A percentile compares a stretch with the other conserved stretches of the same genome.
phyloP scores from a whole-genome alignment of 2,329 filamentous ascomycete genomes.

The Xylariaceae sp. region DNA sequence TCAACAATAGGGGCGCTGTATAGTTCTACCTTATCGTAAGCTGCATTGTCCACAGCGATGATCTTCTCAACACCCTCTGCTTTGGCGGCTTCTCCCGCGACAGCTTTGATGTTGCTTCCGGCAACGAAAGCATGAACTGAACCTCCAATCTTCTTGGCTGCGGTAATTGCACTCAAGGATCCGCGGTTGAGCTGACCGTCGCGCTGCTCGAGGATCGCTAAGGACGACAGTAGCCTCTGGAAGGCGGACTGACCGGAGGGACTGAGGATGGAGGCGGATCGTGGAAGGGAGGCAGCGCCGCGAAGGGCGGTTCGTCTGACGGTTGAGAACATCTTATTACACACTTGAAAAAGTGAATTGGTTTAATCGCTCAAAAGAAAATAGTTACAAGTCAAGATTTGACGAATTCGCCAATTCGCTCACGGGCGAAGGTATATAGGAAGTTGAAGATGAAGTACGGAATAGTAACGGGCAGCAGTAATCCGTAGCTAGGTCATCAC shows the following conservation, averaged over 20 bases:
- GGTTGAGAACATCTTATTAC: constrained; percentile 28
- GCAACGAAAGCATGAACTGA: constrained; percentile 83
- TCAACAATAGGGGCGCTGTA: neutral
- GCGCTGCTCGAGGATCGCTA: constrained; percentile 88
- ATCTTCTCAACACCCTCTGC: constrained; percentile 89
- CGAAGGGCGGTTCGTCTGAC: constrained; percentile 28
- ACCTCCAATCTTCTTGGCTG: constrained; percentile 81
- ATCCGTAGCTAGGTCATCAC: too few species aligned
- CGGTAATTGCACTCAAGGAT: constrained; percentile 79
- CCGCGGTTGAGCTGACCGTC: constrained; percentile 80
- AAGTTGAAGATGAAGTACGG: neutral
- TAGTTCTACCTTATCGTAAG: constrained; percentile 75
- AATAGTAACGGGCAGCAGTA: too few species aligned
- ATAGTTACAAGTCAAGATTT: neutral
- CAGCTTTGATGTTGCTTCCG: constrained; percentile 67
- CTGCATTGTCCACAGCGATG: constrained; percentile 77
- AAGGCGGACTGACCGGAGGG: constrained; percentile 48
- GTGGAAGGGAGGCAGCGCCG: constrained; percentile 23
- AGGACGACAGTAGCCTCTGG: constrained; percentile 71
- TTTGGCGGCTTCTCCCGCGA: constrained; percentile 80
- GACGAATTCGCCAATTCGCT: neutral
- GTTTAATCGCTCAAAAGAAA: neutral
- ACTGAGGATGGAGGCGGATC: constrained; percentile 27
- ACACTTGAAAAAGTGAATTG: neutral
- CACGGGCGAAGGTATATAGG: neutral